Evolutionary conservation across 176 grass and related monocot species (phyloP), one percentile per base, ranked within the genome.

Genomic region (Eragrostis nindensis): DNA sequence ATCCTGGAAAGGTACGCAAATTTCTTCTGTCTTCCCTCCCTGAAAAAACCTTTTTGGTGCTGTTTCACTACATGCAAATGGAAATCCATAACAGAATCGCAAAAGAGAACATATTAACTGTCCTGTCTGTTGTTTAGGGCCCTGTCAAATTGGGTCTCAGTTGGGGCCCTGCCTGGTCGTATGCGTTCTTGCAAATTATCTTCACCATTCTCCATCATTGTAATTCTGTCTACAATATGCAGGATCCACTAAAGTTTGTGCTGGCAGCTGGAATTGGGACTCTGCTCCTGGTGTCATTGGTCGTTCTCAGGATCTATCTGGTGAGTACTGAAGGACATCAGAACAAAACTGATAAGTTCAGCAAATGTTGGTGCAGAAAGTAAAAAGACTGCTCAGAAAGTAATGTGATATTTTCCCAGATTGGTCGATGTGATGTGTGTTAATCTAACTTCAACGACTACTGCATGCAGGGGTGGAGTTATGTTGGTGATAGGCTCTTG

Each of bases 181-280:
- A 27, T 6, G 8, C 41, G 9, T 81, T 21, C 11, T 41, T 71
- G 1, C 2, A 18, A 18, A 48, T 73, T 27, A 30, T 15, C 30
- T 38, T 84, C 13, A 0, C 6, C 29, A 19, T 45, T 70, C 4
- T 38, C 68, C 67, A 12, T 53, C 38, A 39, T 17, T 66, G 8
- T 45, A 44, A 11, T 59, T 46, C 11, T 65, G 0, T 61, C 44
- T 13, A 24, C 67, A 62, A 32, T 53, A 29, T 82, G 72, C 81
- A 95, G 95, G 95, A 98, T 72, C 95, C 92, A n/a, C 62, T 98
- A 11, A 93, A 89, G 74, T 98, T 95, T 76, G 64, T 84, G 61
- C 81, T 98, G 21, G 90, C 95, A 66, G 95, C 95, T 77, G 92
- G 92, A 78, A 95, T 90, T 38, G 95, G 95, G 50, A 98, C 90